Evolutionary conservation across 441 rosid genomes (phyloP), one percentile per base, ranked within the genome.

Genomic region (Adansonia madagascariensis): DNA sequence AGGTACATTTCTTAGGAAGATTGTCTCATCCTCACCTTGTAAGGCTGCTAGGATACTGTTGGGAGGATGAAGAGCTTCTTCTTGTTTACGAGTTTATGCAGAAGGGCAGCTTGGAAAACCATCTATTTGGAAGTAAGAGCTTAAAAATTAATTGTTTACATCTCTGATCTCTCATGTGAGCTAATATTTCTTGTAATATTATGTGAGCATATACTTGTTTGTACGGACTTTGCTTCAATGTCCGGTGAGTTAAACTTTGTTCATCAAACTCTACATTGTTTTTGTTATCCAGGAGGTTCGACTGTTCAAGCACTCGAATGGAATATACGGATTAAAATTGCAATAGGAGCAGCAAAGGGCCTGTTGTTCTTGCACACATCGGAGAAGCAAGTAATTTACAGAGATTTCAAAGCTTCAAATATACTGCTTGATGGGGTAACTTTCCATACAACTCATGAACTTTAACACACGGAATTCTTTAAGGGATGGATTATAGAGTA

Each of bases 341-440:
- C 94, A 1, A 89, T 91, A 31, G 98, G 97, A 79, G 98, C 98
- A 53, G 98, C 96, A 73, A 83, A 82, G 80, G 98, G 97, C n/a
- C 90, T 94, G 71, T 85, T 88, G 0, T 94, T 92, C 78, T 83
- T 94, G 46, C 98, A 94, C 60, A 84, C 89, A 8, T 89, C 93
- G 0, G 97, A 94, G 46, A 94, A 87, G 88, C 87, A 92, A 88
- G 94, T 94, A n/a, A 94, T 92, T 71, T 94, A 90, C 82, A 74
- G 98, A 84, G 98, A 94, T 78, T 94, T 94, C 84, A 94, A 94
- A 83, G 93, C 98, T 18, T 90, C 98, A 8, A 94, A 94, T 67
- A 94, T 94, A 80, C 83, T 94, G 73, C 98, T 94, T 65, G 96
- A 94, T 73, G 95, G 88, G 90, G 98, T 94, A 84, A 82, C 72